Evolutionary conservation across 75 land plant genomes (phyloP).

Genomic region (Chamaecyparis obtusa): DNA sequence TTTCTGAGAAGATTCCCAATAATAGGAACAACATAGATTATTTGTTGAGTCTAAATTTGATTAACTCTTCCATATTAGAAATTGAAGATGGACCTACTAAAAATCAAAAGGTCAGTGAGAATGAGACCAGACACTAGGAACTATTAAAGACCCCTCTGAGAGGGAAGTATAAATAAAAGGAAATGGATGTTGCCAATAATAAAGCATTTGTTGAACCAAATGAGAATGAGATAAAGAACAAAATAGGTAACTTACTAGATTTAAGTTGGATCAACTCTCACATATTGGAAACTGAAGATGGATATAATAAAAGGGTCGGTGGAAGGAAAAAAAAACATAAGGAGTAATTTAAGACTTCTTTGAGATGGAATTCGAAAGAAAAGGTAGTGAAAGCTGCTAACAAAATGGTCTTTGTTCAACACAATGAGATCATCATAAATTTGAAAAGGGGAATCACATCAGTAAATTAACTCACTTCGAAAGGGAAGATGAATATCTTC

Average conservation of each 20-base stretch:
- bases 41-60: background rate
- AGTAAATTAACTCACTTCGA: background rate
- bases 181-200: background rate
- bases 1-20: background rate
- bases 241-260: background rate
- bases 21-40: background rate
- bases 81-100: background rate
- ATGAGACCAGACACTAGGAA: constrained; percentile 12
- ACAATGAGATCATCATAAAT: constrained; percentile 10
- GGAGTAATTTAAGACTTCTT: constrained; percentile 7
- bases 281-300: constrained; percentile 2
- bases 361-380: constrained; percentile 3
- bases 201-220: background rate
- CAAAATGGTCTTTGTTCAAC: background rate
- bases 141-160: constrained; percentile 3
- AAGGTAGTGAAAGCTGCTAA: constrained; percentile 3
- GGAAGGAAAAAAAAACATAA: constrained; percentile 5
- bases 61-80: background rate
- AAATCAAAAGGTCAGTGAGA: background rate
- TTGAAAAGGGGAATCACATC: constrained; percentile 6
- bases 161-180: constrained; percentile 11
- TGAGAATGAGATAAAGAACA: background rate
- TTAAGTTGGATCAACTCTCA: background rate
- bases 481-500: too few relatives aligned
- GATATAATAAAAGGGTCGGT: background rate